Conservation (phyloP, 2,329 filamentous ascomycete genomes). For the Paraconiothyrium brasiliense region DNA sequence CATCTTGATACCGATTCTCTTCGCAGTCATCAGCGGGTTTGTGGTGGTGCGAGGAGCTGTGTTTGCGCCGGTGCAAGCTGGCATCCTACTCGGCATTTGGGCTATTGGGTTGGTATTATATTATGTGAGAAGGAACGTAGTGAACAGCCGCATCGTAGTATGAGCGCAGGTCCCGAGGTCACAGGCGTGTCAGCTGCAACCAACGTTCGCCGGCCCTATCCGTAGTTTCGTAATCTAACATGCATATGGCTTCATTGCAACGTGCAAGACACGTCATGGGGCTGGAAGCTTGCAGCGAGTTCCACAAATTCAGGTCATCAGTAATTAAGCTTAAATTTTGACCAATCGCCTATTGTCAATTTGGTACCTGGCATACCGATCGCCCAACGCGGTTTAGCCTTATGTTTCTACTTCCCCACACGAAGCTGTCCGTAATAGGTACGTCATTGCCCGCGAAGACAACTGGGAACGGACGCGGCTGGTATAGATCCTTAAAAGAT, state of each 20-base stretch:
- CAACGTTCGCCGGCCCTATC: neutral
- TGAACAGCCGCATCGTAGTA: neutral
- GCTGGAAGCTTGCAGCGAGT: neutral
- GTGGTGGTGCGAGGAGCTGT: constrained; percentile 47
- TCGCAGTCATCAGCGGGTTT: constrained; percentile 64
- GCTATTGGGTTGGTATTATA: constrained; percentile 30
- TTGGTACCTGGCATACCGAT: constrained; percentile 3
- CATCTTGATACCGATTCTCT: constrained; percentile 63
- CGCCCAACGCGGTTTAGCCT: neutral
- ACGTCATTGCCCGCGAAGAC: constrained; percentile 11
- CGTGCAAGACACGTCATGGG: constrained; percentile 8
- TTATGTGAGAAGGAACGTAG: constrained; percentile 16
- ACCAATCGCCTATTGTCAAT: neutral
- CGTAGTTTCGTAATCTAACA: neutral
- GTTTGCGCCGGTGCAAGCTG: constrained; percentile 46
- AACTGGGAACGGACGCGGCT: constrained; percentile 13
- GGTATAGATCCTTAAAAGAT: constrained; percentile 4
- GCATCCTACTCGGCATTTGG: constrained; percentile 43
- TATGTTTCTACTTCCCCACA: neutral
- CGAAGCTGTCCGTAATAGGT: constrained; percentile 9
- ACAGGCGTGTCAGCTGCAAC: neutral
- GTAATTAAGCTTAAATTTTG: constrained; percentile 1
- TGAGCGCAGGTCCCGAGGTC: neutral
- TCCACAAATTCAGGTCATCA: neutral
- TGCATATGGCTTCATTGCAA: neutral